Percentiles rank a stretch among this genome's conserved stretches.
Conservation (phyloP, 345 rosid genomes). For the Brassica carinata region DNA sequence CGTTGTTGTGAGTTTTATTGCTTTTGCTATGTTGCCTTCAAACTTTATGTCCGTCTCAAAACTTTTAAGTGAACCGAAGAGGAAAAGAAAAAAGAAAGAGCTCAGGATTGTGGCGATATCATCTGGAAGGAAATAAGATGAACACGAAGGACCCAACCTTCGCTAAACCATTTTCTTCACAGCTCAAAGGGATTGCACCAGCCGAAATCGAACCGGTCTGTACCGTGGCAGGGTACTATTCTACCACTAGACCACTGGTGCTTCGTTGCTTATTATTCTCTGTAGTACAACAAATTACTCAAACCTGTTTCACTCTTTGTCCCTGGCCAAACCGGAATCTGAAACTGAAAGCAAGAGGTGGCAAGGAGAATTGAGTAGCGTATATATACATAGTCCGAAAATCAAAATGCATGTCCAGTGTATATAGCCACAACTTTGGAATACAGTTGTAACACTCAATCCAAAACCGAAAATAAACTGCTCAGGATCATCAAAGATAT, state of each 20-base stretch:
- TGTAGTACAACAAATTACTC: neutral
- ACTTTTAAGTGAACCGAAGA: neutral
- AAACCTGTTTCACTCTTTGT: neutral
- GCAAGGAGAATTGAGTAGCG: neutral
- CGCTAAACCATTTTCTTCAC: neutral
- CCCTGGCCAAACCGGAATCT: neutral
- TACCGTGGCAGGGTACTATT: conserved; percentile 80
- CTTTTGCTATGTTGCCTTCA: neutral
- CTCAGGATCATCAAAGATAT: neutral
- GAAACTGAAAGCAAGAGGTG: neutral
- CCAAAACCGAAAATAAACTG: neutral
- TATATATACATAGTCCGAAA: neutral
- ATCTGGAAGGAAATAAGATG: neutral
- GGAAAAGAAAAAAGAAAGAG: neutral
- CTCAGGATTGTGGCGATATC: neutral
- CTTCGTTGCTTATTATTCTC: neutral
- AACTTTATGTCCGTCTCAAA: no score
- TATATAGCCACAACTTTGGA: neutral
- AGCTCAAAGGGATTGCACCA: conserved; percentile 44
- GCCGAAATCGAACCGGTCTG: conserved; percentile 90
- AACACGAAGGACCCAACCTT: neutral
- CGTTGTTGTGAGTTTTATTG: neutral
- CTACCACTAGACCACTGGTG: conserved; percentile 57
- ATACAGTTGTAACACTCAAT: neutral
- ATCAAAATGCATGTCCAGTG: neutral